Percentiles rank a stretch among this genome's conserved stretches.
These are phyloP conservation scores for Porpolomopsis calyptriformis DNA, from an alignment of 768 basidiomycete genomes.

Conservation along the genomic window DNA sequence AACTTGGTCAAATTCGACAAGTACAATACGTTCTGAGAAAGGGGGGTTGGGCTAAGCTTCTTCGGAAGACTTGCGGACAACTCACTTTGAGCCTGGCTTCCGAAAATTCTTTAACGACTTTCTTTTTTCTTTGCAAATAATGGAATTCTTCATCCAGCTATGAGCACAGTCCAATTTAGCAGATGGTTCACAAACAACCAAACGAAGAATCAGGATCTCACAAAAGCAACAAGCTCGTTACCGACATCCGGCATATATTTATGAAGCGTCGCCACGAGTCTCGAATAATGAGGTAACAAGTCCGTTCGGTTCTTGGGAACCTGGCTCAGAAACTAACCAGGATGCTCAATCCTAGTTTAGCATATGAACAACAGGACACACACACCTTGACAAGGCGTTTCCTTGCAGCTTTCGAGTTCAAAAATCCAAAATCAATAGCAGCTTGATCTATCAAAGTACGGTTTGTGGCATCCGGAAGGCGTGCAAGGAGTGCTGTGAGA, in stretches of 20 bases:
- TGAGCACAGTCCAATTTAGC: constrained; percentile 1
- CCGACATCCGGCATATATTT: constrained; percentile 94
- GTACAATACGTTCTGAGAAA: constrained; percentile 70
- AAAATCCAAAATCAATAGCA: constrained; percentile 89
- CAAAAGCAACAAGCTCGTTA: constrained; percentile 65
- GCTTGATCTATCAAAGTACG: constrained; percentile 83
- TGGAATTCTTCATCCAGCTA: constrained; percentile 96
- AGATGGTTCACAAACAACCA: background rate
- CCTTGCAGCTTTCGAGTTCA: constrained; percentile 94
- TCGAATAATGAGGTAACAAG: constrained; percentile 84
- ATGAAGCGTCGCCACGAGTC: constrained; percentile 79
- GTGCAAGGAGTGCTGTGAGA: constrained; percentile 79
- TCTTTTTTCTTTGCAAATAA: constrained; percentile 90
- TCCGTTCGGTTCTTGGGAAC: constrained; percentile 85
- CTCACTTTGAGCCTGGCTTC: constrained; percentile 76
- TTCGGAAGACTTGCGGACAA: background rate
- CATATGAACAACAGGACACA: background rate
- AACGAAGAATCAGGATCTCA: constrained; percentile 30
- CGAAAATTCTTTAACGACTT: constrained; percentile 79
- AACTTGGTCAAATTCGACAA: constrained; percentile 95
- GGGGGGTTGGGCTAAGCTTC: background rate
- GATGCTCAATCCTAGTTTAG: constrained; percentile 4
- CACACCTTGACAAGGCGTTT: constrained; percentile 79
- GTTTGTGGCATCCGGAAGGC: constrained; percentile 91
- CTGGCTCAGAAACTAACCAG: constrained; percentile 59